Conservation (phyloP, 2,329 filamentous ascomycete species). For the Ilyonectria robusta region DNA sequence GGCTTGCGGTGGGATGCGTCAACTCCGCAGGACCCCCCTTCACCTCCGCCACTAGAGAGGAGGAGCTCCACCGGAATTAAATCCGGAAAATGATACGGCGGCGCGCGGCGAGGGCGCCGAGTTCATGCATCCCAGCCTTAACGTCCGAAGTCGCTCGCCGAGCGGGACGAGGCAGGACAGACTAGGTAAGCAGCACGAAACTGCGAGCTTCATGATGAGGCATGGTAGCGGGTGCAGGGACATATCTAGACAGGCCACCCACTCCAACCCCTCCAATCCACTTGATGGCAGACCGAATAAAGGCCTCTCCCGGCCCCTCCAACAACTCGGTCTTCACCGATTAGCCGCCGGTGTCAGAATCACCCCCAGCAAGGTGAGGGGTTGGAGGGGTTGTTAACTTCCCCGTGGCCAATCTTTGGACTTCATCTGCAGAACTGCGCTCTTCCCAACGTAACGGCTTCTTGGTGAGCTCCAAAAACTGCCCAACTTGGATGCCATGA, state of each 20-base stretch:
- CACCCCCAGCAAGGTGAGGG: slow-evolving; percentile 31
- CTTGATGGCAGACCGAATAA: neutral
- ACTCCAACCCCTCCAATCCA: neutral
- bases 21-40: neutral
- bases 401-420: slow-evolving; percentile 32
- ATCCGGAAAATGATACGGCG: slow-evolving; percentile 39
- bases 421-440: slow-evolving; percentile 19
- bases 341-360: slow-evolving; percentile 36
- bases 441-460: slow-evolving; percentile 26
- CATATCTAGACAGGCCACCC: neutral
- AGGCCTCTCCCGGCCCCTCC: neutral
- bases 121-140: slow-evolving; percentile 40
- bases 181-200: slow-evolving; percentile 5
- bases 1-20: neutral
- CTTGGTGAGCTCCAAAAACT: slow-evolving; percentile 38
- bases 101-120: slow-evolving; percentile 44
- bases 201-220: neutral
- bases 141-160: slow-evolving; percentile 46
- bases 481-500: slow-evolving; percentile 30
- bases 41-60: slow-evolving; percentile 14
- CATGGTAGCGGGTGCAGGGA: neutral
- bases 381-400: slow-evolving; percentile 29
- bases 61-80: slow-evolving; percentile 42
- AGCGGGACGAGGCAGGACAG: slow-evolving; percentile 29
- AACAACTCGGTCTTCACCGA: slow-evolving; percentile 4